Base-by-base conservation (phyloP, 2,329 filamentous ascomycete genomes). In the Periconia sp. region DNA sequence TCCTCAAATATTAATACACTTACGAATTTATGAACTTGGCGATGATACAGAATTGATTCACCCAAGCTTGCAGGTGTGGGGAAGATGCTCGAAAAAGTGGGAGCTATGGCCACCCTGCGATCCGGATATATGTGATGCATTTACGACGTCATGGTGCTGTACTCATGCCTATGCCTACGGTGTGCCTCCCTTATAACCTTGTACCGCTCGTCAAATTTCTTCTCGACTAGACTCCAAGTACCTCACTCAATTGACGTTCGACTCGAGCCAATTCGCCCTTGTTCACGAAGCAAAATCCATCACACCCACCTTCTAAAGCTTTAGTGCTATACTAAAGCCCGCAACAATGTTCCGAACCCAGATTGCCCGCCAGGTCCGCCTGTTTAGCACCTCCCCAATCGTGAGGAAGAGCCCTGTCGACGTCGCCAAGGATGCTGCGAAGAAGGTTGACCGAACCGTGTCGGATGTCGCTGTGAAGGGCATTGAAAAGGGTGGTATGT, bases 401-500 rank as follows among this genome's bases (percentile, higher is more conserved):
- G 58, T 66, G 15, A 69, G 78, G 39, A 84, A 80, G 69, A 72
- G 75, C 28, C 74, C 78, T 24, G 66, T 80, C 34, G 80, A 84
- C 31, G 62, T 71, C 5, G 77, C 78, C 53, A 84, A 84, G 66
- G 80, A 84, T 29, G 76, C 79, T 0, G 64, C 80, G 33, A 82
- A 85, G 70, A 74, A 72, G 40, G 79, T 80, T 15, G 81, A 86
- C 65, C 71, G 77, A 48, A 73, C 73, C 16, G 74, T 83, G 24
- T 77, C 80, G 1, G 73, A 81, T 62, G 77, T 70, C 18, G 77
- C 78, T 9, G 78, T 85, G 16, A 80, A 81, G 69, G 83, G 82
- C 32, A 83, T 85, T 48, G 79, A 86, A 69, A 82, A 76, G 56
- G 79, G 80, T 46, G 76, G 82, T 85, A 78, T 46, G 82, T 76